These are phyloP conservation scores for Phytophthora ramorum DNA, from an alignment of 352 stramenopile species.

Conservation along the genomic window DNA sequence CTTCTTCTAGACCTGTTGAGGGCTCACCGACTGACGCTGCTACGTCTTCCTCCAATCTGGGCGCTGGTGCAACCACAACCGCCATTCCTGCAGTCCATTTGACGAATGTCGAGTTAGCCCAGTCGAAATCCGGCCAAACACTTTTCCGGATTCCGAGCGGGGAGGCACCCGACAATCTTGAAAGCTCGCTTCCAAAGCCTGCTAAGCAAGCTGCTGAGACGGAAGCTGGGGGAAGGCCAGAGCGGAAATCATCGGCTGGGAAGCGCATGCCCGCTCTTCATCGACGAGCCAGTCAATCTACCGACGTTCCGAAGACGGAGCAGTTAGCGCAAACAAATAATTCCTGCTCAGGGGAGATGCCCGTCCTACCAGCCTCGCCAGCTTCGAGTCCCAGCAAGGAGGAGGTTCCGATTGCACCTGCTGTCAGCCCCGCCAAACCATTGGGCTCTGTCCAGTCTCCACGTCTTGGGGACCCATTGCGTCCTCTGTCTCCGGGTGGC, in stretches of 20 bases:
- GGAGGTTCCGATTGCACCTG: background rate
- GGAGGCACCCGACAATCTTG: background rate
- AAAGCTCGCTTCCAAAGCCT: background rate
- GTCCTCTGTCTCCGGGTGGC: slow-evolving; percentile 1
- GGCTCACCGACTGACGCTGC: background rate
- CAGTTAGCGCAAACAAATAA: background rate
- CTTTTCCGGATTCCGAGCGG: slow-evolving; percentile 15
- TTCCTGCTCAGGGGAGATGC: background rate
- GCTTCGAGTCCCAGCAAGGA: background rate
- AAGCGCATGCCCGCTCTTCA: slow-evolving; percentile 11
- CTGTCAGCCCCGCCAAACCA: background rate
- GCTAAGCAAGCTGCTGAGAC: background rate
- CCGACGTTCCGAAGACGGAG: slow-evolving; percentile 4
- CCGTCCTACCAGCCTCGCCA: too few species aligned
- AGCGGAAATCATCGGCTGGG: background rate
- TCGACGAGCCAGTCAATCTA: slow-evolving; percentile 14
- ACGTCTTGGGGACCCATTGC: background rate
- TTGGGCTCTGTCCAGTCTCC: background rate
- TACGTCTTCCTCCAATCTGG: background rate
- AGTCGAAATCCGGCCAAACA: background rate
- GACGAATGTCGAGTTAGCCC: too few species aligned
- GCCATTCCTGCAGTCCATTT: too few species aligned
- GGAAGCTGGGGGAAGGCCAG: background rate
- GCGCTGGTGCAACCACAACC: background rate
- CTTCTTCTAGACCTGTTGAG: background rate